Conservation (phyloP, 164 flowering plant species). For the Stephania cephalantha region DNA sequence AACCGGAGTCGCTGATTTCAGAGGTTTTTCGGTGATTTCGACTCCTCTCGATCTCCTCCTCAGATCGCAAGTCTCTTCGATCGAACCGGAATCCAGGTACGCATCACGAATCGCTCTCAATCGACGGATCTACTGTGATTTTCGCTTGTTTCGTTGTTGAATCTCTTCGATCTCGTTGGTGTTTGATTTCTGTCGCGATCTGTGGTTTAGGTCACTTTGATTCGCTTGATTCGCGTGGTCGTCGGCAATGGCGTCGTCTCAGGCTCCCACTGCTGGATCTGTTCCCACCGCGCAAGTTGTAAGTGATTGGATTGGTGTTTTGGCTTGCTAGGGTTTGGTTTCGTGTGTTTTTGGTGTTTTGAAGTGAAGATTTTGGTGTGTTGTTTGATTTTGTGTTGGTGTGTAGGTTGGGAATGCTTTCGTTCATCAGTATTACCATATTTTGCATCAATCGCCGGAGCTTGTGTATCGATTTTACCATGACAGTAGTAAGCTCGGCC, state of each 20-base stretch:
- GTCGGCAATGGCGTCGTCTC: slow-evolving; percentile 30
- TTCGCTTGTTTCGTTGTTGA: background rate
- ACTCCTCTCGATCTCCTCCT: background rate
- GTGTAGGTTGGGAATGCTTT: slow-evolving; percentile 77
- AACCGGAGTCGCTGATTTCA: background rate
- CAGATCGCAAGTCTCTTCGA: background rate
- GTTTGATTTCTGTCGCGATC: background rate
- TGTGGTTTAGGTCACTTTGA: background rate
- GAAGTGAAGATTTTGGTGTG: background rate
- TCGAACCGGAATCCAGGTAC: slow-evolving; percentile 6
- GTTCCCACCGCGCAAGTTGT: slow-evolving; percentile 44
- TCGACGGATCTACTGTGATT: background rate
- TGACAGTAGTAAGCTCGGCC: slow-evolving; percentile 60
- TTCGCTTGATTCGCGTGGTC: slow-evolving; percentile 4
- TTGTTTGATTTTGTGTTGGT: background rate
- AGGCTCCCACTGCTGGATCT: slow-evolving; percentile 26
- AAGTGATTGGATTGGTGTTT: slow-evolving; percentile 3
- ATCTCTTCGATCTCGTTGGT: background rate
- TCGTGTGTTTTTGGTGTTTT: background rate
- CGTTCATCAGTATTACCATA: slow-evolving; percentile 64
- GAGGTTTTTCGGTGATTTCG: background rate
- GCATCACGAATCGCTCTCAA: background rate
- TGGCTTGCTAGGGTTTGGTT: background rate
- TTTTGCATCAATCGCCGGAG: slow-evolving; percentile 62
- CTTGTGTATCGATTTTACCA: slow-evolving; percentile 62